These are phyloP conservation scores for Nelumbo lutea DNA, from an alignment of 164 flowering plant genomes.

Conservation along the genomic window DNA sequence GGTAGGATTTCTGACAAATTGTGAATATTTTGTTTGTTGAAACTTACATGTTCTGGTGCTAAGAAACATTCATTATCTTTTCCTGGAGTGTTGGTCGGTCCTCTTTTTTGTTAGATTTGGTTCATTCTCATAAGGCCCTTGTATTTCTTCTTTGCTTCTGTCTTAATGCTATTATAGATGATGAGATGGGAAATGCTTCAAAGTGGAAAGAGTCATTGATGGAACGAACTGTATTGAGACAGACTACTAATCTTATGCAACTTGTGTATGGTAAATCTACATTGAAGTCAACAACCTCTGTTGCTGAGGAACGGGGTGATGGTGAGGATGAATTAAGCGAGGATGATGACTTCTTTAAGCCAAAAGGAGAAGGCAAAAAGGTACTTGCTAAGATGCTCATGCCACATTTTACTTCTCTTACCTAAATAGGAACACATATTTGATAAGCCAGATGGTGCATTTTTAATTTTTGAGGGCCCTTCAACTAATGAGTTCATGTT, in stretches of 20 bases:
- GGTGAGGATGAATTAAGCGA: constrained; percentile 63
- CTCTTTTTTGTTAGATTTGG: no score
- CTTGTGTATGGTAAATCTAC: constrained; percentile 72
- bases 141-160: constrained; percentile 1
- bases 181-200: constrained; percentile 60
- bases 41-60: background rate
- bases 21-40: background rate
- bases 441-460: background rate
- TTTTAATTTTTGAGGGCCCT: background rate
- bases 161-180: constrained; percentile 24
- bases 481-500: background rate
- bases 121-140: background rate
- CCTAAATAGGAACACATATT: no score
- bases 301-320: constrained; percentile 26
- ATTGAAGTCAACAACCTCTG: constrained; percentile 19
- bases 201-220: constrained; percentile 76
- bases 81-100: background rate
- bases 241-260: constrained; percentile 63
- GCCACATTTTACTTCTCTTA: no score
- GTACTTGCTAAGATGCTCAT: constrained; percentile 25
- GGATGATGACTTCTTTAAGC: constrained; percentile 76
- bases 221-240: constrained; percentile 38
- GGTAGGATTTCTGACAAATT: constrained; percentile 30
- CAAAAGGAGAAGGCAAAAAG: constrained; percentile 69
- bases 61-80: background rate